These are phyloP conservation scores for Flammula alnicola DNA, from an alignment of 1,284 basidiomycete species.

Conservation along the genomic window DNA sequence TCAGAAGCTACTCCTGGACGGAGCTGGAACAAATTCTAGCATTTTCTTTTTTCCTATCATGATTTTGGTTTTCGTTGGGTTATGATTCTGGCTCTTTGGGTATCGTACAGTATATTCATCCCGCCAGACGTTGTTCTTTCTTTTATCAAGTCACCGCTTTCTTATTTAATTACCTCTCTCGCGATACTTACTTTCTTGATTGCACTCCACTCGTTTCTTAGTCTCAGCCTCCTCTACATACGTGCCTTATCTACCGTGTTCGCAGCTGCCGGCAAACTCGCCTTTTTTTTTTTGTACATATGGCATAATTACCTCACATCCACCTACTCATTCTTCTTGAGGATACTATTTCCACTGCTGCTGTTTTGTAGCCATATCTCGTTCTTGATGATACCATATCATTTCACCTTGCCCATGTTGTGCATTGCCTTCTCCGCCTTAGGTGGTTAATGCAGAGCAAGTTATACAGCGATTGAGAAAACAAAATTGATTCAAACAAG, in stretches of 20 bases:
- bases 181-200: too few species aligned
- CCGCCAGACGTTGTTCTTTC: too few species aligned
- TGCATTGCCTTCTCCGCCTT: too few species aligned
- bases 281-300: neutral
- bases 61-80: slow-evolving; percentile 1
- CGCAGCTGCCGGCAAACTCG: neutral
- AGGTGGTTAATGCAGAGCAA: too few species aligned
- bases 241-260: neutral
- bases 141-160: too few species aligned
- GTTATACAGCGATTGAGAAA: too few species aligned
- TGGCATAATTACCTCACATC: neutral
- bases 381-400: too few species aligned
- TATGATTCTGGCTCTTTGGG: slow-evolving; percentile 1
- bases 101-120: neutral
- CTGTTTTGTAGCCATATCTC: too few species aligned
- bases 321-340: neutral
- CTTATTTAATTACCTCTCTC: too few species aligned
- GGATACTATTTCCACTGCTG: too few species aligned
- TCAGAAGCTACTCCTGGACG: slow-evolving; percentile 19
- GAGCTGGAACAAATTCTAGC: slow-evolving; percentile 27
- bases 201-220: too few species aligned
- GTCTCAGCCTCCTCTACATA: neutral
- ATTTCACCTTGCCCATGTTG: neutral
- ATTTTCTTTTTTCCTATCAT: neutral
- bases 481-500: too few species aligned